A percentile compares a stretch with the other conserved stretches of the same genome.
These are phyloP conservation scores for Rhodomyrtus tomentosa DNA, from an alignment of 345 rosid species.

Conservation along the genomic window DNA sequence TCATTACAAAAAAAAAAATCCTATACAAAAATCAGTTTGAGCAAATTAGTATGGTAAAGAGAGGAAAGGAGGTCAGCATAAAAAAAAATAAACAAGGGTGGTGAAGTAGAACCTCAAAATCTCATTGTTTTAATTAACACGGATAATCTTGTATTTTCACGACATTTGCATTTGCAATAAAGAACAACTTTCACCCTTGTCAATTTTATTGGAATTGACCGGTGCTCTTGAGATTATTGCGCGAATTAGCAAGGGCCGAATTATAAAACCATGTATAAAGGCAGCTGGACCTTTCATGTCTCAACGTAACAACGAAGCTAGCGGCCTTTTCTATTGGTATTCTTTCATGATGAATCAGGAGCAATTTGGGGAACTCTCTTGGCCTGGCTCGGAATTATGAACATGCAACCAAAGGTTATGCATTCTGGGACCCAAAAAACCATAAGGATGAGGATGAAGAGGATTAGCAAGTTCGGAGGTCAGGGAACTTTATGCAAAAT, in stretches of 20 bases:
- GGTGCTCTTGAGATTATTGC: background rate
- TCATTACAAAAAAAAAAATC: background rate
- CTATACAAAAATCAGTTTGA: background rate
- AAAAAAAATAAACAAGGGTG: background rate
- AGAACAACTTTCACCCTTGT: background rate
- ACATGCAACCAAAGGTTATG: background rate
- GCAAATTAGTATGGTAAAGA: background rate
- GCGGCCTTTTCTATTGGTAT: no score
- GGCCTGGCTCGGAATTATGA: no score
- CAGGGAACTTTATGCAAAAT: background rate
- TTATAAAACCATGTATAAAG: background rate
- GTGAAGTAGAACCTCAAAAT: background rate
- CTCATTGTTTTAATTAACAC: background rate
- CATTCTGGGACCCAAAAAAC: background rate
- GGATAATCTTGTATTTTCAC: background rate
- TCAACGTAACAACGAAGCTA: no score
- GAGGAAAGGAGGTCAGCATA: background rate
- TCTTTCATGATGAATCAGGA: no score
- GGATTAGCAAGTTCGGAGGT: background rate
- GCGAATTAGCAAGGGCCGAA: background rate
- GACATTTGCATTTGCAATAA: background rate
- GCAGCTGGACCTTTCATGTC: no score
- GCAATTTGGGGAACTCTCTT: no score
- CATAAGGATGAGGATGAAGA: background rate
- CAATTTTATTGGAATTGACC: background rate